These are phyloP conservation scores for Linanthus parryae DNA, from an alignment of 148 eudicot genomes.

Conservation along the genomic window DNA sequence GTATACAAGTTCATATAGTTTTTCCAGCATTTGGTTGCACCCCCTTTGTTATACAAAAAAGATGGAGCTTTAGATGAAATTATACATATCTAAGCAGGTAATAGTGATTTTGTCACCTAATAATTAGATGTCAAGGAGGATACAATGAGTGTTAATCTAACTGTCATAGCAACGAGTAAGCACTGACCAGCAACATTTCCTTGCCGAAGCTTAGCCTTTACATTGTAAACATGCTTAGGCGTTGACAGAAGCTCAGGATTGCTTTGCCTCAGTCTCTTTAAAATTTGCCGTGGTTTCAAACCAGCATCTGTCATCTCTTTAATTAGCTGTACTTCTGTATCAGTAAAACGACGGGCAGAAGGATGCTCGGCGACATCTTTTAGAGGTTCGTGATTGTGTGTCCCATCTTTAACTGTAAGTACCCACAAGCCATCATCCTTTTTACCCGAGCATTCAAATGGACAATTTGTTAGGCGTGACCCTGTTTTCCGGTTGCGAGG, in stretches of 20 bases:
- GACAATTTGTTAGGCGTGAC: slow-evolving; percentile 63
- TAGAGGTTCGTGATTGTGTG: slow-evolving; percentile 72
- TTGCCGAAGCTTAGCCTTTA: slow-evolving; percentile 63
- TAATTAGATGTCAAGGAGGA: too few species aligned
- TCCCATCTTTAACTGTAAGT: slow-evolving; percentile 47
- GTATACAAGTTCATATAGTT: too few species aligned
- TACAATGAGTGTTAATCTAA: too few species aligned
- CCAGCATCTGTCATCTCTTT: slow-evolving; percentile 79
- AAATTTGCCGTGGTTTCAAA: slow-evolving; percentile 68
- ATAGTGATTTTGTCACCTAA: too few species aligned
- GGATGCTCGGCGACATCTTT: slow-evolving; percentile 66
- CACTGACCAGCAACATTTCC: slow-evolving; percentile 40
- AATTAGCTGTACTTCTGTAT: slow-evolving; percentile 49
- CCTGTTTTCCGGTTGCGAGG: slow-evolving; percentile 40
- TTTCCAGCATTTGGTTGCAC: too few species aligned
- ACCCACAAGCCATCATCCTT: slow-evolving; percentile 56
- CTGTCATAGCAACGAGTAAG: not conserved
- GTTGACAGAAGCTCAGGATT: slow-evolving; percentile 70
- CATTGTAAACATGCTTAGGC: slow-evolving; percentile 64
- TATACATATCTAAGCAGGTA: too few species aligned
- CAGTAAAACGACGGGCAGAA: slow-evolving; percentile 59
- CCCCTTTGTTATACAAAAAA: too few species aligned
- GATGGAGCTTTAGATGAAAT: too few species aligned
- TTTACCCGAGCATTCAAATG: slow-evolving; percentile 62
- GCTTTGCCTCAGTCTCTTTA: slow-evolving; percentile 52